Percentiles rank a stretch among this genome's conserved stretches.
Conservation (phyloP, 176 grass and related monocot species). For the Alloteropsis semialata region DNA sequence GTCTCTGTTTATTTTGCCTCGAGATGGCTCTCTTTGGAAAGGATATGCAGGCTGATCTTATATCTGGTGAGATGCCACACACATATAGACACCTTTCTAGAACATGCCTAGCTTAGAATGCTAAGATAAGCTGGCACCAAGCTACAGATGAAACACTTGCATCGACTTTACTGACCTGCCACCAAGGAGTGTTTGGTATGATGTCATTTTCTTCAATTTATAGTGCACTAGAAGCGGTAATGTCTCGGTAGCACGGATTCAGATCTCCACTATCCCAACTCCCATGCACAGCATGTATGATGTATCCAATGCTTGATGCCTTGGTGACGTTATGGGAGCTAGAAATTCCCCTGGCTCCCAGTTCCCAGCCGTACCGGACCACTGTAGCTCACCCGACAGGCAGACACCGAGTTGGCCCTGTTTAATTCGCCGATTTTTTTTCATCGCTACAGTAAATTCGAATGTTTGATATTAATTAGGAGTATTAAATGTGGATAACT, state of each 20-base stretch:
- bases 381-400: background rate
- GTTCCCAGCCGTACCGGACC: background rate
- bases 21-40: background rate
- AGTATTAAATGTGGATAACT: too few relatives aligned
- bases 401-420: too few relatives aligned
- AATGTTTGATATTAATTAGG: too few relatives aligned
- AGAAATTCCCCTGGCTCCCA: background rate
- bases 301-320: background rate
- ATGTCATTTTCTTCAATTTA: conserved; percentile 31
- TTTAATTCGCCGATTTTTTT: too few relatives aligned
- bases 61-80: background rate
- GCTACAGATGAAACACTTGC: background rate
- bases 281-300: background rate
- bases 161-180: background rate
- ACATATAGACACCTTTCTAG: background rate
- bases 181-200: conserved; percentile 11
- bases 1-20: background rate
- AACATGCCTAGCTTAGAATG: background rate
- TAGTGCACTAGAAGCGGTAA: background rate
- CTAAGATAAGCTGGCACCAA: background rate
- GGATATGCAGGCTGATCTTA: background rate
- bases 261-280: background rate
- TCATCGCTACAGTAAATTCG: too few relatives aligned
- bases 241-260: background rate
- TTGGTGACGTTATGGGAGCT: background rate